A percentile compares a stretch with the other conserved stretches of the same genome.
phyloP scores from a whole-genome alignment of 2,329 filamentous ascomycete species.

The Thelonectria olida region DNA sequence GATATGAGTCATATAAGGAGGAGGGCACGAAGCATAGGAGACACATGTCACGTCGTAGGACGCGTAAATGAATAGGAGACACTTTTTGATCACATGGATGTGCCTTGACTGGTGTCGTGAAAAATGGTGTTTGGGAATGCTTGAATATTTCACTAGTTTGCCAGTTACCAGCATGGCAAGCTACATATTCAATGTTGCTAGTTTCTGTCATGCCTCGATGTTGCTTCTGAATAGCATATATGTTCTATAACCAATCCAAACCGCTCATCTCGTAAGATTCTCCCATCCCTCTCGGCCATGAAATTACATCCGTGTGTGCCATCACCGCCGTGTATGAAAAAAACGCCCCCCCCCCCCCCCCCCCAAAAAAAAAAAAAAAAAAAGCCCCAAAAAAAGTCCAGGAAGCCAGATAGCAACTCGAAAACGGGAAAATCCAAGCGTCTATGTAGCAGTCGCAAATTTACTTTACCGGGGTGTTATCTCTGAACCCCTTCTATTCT shows the following conservation, averaged over 20 bases:
- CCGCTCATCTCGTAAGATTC: slow-evolving; percentile 12
- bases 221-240: no score
- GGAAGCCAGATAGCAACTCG: no score
- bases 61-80: slow-evolving; percentile 40
- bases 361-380: background rate
- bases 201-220: no score
- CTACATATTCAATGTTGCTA: no score
- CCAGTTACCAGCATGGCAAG: no score
- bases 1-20: slow-evolving; percentile 18
- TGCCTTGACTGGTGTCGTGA: background rate
- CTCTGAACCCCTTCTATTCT: no score
- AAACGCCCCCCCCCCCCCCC: background rate
- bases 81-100: slow-evolving; percentile 24
- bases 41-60: slow-evolving; percentile 27
- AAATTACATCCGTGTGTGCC: background rate
- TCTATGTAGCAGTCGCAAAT: background rate
- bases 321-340: background rate
- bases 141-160: no score
- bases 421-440: background rate
- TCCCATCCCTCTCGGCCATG: background rate
- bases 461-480: background rate
- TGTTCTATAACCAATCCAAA: slow-evolving; percentile 12
- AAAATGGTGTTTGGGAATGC: background rate
- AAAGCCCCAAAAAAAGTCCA: background rate
- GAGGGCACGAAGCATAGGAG: slow-evolving; percentile 4